These are phyloP conservation scores for Geotrichum candidum DNA, from an alignment of 1,139 yeast species.

Conservation along the genomic window DNA sequence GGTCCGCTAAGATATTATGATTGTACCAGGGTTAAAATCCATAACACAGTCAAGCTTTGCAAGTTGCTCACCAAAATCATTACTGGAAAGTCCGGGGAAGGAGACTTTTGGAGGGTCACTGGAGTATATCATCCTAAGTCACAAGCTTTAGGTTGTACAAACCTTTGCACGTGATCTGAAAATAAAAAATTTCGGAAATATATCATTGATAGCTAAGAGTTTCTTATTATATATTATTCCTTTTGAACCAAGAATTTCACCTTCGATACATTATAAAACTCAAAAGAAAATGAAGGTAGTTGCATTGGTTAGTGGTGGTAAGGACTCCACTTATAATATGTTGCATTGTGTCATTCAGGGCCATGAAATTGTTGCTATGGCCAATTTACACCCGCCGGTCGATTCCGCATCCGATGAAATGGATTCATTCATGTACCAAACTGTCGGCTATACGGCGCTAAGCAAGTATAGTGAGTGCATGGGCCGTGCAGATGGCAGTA, in stretches of 20 bases:
- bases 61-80: too few relatives aligned
- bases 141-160: too few relatives aligned
- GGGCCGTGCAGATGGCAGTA: constrained; percentile 28
- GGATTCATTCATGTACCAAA: constrained; percentile 95
- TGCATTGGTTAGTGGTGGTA: constrained; percentile 91
- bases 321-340: constrained; percentile 87
- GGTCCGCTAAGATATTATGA: too few relatives aligned
- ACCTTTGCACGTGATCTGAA: too few relatives aligned
- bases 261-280: not conserved
- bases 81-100: too few relatives aligned
- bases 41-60: too few relatives aligned
- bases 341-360: constrained; percentile 77
- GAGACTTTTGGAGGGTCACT: too few relatives aligned
- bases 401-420: constrained; percentile 50
- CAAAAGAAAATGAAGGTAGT: constrained; percentile 68
- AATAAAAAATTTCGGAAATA: too few relatives aligned
- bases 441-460: constrained; percentile 89
- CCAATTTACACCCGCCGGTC: constrained; percentile 67
- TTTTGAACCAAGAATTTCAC: not conserved
- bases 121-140: too few relatives aligned
- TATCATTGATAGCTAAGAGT: too few relatives aligned
- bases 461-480: constrained; percentile 61
- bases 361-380: constrained; percentile 79
- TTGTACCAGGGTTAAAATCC: too few relatives aligned
- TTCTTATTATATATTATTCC: too few relatives aligned